Base-by-base conservation (phyloP, 2,329 filamentous ascomycete genomes). In the Arachnomyces sp. region DNA sequence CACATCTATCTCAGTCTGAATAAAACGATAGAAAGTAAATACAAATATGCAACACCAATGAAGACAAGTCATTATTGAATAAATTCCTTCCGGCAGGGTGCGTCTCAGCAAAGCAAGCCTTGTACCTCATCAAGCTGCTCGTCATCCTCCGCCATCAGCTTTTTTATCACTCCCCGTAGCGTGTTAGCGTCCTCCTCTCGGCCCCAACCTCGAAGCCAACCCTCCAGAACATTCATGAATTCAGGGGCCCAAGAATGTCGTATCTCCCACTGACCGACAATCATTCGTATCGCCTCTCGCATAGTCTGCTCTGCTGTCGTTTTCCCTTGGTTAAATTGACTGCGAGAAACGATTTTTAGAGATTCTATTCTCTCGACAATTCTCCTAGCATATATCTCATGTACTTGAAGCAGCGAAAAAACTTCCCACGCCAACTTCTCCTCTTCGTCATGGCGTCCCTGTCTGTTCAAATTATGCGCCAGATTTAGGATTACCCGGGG, bases 201-300 rank as follows among this genome's bases (percentile, higher is more conserved):
- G 16, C 45, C 48, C 48, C 48, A 53, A 36, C 28, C 31, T 46
- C 41, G 44, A 40, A 52, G 43, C 48, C 48, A 52, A 34, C 38
- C 35, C 31, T 50, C 40, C 33, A 53, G 42, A 42, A 43, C 39
- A 40, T 43, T 42, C 41, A 36, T 50, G 31, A 47, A 46, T 38
- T 50, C 40, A 44, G 37, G 38, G 30, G 46, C 48, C 45, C 39
- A 48, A 40, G 51, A 38, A 46, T 52, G 39, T 28, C 45, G 30
- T 44, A 39, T 36, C 38, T 42, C 42, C 36, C 35, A 44, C 25
- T 46, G 35, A 44, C 44, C 38, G 32, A 37, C 28, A 44, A 44
- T 47, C 36, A 50, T 42, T 40, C 30, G 7, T 44, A 52, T 51
- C 29, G 46, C 44, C 14, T 46, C 30, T 46, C 44, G 44, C 35